Evolutionary conservation across 306 rosid species (phyloP), one percentile per base, ranked within the genome.

Genomic region (Gastrolobium bilobum): DNA sequence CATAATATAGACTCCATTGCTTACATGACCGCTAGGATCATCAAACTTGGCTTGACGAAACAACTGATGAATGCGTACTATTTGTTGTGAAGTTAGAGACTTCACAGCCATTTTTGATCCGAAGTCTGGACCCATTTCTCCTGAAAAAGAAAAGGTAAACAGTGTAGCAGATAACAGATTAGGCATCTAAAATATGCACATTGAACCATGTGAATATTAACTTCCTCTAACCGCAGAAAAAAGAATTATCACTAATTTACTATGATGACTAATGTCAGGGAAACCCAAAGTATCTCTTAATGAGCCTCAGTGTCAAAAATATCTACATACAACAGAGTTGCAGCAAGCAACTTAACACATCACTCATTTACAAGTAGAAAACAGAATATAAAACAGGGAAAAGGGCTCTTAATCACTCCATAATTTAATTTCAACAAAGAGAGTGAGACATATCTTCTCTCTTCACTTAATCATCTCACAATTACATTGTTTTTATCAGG

Each of bases 41-140:
- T 94, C 97, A 83, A 94, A 94, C 83, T 94, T 94, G 66, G 99
- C 99, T 87, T 94, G 99, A 44, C 99, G 95, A 86, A 94, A 85
- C 84, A 94, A 84, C 87, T 94, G 99, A 88, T 89, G 97, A 75
- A 94, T 89, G 64, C 97, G 99, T 64, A 92, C 99, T 73, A 94
- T 4, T 83, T 94, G 99, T 84, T 91, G 99, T 75, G 97, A 85
- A 67, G 95, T 92, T 53, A 94, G 86, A 83, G 95, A 89, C 84
- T 89, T 94, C 61, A 91, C 90, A 35, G 88, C 76, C 89, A 87
- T 87, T 82, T 94, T 94, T 4, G 82, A 62, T 82, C 75, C 77
- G 82, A 94, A 94, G 68, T 94, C 97, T 7, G 97, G 91, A 60
- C 99, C 97, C 97, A 94, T 89, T 91, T 94, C 99, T 71, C 97